A percentile compares a stretch with the other conserved stretches of the same genome.
phyloP scores from a whole-genome alignment of 2,329 filamentous ascomycete genomes.

The Setomelanomma holmii region DNA sequence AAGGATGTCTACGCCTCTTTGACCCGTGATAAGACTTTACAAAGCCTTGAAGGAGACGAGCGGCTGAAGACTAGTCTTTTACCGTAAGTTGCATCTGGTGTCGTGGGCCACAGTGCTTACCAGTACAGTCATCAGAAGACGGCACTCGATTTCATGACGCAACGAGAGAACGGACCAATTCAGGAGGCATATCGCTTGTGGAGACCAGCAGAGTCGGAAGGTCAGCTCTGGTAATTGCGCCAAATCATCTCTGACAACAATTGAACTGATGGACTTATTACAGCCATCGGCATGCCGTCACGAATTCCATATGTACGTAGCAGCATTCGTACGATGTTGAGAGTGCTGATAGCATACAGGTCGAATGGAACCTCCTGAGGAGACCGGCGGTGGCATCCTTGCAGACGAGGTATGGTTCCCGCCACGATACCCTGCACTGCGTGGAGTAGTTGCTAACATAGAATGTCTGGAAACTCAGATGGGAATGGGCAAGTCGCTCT shows the following conservation, averaged over 20 bases:
- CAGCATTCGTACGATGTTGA: neutral
- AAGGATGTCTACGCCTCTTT: slow-evolving; percentile 30
- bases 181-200: slow-evolving; percentile 36
- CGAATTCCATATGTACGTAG: slow-evolving; percentile 35
- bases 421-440: neutral
- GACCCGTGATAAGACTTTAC: slow-evolving; percentile 20
- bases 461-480: slow-evolving; percentile 42
- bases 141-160: slow-evolving; percentile 39
- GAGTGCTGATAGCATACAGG: neutral
- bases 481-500: slow-evolving; percentile 66
- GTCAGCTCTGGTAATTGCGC: slow-evolving; percentile 22
- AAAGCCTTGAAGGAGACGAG: slow-evolving; percentile 29
- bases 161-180: slow-evolving; percentile 42
- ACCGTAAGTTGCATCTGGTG: slow-evolving; percentile 4
- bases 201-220: slow-evolving; percentile 26
- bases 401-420: slow-evolving; percentile 57
- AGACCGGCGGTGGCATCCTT: slow-evolving; percentile 57
- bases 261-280: neutral
- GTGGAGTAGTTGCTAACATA: neutral
- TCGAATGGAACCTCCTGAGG: slow-evolving; percentile 17
- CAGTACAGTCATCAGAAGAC: slow-evolving; percentile 29
- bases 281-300: slow-evolving; percentile 52
- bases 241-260: neutral
- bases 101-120: neutral
- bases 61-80: slow-evolving; percentile 28